Percentiles rank a stretch among this genome's conserved stretches.
These are phyloP conservation scores for Phytophthora rubi DNA, from an alignment of 352 stramenopile species.

Conservation along the genomic window DNA sequence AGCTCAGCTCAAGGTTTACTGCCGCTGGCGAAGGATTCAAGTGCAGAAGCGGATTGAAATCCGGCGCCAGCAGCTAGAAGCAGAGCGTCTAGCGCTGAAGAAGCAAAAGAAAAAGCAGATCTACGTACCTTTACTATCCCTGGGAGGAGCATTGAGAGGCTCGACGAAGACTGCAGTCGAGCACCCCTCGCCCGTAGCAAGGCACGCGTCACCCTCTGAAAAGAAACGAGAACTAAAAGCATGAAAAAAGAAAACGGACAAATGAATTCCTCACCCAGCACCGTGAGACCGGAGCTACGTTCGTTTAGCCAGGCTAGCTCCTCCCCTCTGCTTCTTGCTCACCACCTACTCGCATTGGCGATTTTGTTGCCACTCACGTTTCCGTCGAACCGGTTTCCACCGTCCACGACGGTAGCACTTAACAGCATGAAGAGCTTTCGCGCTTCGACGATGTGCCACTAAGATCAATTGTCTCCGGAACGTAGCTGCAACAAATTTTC, in stretches of 20 bases:
- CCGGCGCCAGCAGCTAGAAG: conserved; percentile 40
- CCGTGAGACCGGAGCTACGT: conserved; percentile 15
- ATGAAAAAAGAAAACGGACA: conserved; percentile 26
- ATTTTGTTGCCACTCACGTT: conserved; percentile 6
- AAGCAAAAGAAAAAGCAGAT: conserved; percentile 37
- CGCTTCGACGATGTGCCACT: conserved; percentile 75
- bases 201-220: not conserved
- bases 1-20: conserved; percentile 68
- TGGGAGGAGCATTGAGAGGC: conserved; percentile 17
- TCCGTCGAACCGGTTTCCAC: conserved; percentile 4
- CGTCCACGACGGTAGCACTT: conserved; percentile 25
- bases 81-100: conserved; percentile 37
- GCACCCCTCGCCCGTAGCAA: conserved; percentile 1
- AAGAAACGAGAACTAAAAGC: conserved; percentile 12
- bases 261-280: conserved; percentile 29
- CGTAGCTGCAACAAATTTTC: conserved; percentile 50
- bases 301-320: conserved; percentile 24
- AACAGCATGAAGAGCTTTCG: conserved; percentile 80
- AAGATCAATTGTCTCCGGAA: conserved; percentile 87
- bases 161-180: conserved; percentile 35
- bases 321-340: conserved; percentile 4
- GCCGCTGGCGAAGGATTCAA: conserved; percentile 50
- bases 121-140: conserved; percentile 3
- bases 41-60: conserved; percentile 48
- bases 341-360: not conserved